Evolutionary conservation across 2,329 filamentous ascomycete genomes (phyloP).

Genomic region (Lecanicillium sp.): DNA sequence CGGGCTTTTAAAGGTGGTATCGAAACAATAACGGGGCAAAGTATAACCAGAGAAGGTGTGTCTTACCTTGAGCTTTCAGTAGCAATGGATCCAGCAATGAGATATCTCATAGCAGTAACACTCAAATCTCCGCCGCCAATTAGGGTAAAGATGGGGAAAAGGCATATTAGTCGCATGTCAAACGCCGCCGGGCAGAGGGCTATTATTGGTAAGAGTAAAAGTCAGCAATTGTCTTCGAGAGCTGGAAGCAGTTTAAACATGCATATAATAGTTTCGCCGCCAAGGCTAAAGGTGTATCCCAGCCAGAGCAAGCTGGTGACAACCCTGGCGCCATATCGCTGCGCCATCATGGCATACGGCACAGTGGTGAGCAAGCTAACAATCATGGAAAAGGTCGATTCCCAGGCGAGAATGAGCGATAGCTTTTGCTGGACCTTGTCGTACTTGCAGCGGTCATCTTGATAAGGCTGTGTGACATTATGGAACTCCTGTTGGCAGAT

Average conservation of each 20-base stretch:
- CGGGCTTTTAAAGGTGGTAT: too few relatives aligned
- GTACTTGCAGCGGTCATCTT: conserved; percentile 4
- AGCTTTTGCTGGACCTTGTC: conserved; percentile 4
- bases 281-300: background rate
- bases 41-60: too few relatives aligned
- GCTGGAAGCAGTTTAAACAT: too few relatives aligned
- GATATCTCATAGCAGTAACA: too few relatives aligned
- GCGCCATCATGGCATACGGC: conserved; percentile 2
- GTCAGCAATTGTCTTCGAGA: too few relatives aligned
- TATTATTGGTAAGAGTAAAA: background rate
- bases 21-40: too few relatives aligned
- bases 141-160: too few relatives aligned
- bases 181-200: background rate
- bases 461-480: background rate
- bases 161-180: too few relatives aligned
- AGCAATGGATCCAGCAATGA: too few relatives aligned
- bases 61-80: too few relatives aligned
- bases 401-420: conserved; percentile 3
- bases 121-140: too few relatives aligned
- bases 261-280: too few relatives aligned
- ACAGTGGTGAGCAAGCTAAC: conserved; percentile 2
- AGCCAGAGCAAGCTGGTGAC: background rate
- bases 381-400: background rate
- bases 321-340: background rate
- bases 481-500: conserved; percentile 5